Evolutionary conservation across 768 basidiomycete genomes (phyloP), one percentile per base, ranked within the genome.

Genomic region (Pseudohyphozyma bogoriensis): DNA sequence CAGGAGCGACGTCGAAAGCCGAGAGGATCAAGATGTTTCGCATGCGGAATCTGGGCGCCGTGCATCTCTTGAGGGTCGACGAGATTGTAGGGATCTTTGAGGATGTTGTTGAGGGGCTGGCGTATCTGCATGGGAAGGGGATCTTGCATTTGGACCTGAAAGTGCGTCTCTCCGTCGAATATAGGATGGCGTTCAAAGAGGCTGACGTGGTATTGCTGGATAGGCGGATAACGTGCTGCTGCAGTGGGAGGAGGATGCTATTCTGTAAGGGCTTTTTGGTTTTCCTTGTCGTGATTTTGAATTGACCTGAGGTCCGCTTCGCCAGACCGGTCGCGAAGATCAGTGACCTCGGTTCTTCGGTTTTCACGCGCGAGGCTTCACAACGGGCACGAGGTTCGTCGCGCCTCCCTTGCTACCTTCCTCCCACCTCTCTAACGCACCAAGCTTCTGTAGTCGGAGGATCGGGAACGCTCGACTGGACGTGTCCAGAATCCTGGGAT

Each of bases 281-380:
- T n/a, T n/a, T n/a, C n/a, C n/a, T n/a, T n/a, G n/a, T n/a, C n/a
- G n/a, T n/a, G n/a, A n/a, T n/a, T n/a, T n/a, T n/a, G n/a, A n/a
- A n/a, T n/a, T n/a, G n/a, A n/a, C n/a, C n/a, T n/a, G n/a, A n/a
- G n/a, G n/a, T n/a, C n/a, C n/a, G 28, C 46, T 18, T 13, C 28
- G 16, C 12, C 47, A 74, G 72, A n/a, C 75, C 75, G 3, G 70
- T 69, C 50, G 73, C 73, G 18, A 71, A 74, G 65, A 67, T 76
- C 26, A 71, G 69, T 8, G 75, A 76, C 57, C 74, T 76, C 51
- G 75, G 75, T 7, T 73, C 72, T 1, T 72, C 71, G 4, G 67
- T 73, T 46, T 72, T 72, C 11, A 61, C 66, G 32, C 32, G 44
- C 53, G 65, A 72, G 68, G 68, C 63, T 69, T 33, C 56, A 66